Evolutionary conservation across 1,284 basidiomycete genomes (phyloP).

Genomic region (Termitomyces sp.): DNA sequence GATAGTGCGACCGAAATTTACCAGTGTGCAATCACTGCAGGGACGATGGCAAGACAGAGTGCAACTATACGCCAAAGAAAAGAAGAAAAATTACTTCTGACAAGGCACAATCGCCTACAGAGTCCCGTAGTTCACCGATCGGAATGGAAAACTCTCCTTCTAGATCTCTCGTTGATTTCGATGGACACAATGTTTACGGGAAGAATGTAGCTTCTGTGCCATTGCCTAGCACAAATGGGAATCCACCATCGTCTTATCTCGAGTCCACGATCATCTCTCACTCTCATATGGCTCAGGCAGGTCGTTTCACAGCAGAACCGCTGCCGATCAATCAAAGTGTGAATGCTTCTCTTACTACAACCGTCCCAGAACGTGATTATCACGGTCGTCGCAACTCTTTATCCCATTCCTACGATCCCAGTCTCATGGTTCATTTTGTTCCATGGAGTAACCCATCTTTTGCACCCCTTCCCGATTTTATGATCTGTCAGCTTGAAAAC

Average conservation of each 20-base stretch:
- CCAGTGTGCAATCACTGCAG: conserved; percentile 64
- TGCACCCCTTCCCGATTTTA: conserved; percentile 49
- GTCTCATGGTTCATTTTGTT: conserved; percentile 29
- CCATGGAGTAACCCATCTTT: conserved; percentile 57
- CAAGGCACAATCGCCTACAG: conserved; percentile 21
- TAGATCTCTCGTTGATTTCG: background rate
- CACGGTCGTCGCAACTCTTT: background rate
- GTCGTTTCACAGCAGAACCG: conserved; percentile 27
- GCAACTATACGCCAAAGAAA: conserved; percentile 67
- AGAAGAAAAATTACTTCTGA: conserved; percentile 51
- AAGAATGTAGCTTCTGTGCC: conserved; percentile 25
- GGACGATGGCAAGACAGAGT: conserved; percentile 39
- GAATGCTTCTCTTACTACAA: background rate
- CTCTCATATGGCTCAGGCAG: conserved; percentile 19
- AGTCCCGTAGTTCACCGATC: conserved; percentile 28
- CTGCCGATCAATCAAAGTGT: background rate
- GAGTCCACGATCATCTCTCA: conserved; percentile 6
- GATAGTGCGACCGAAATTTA: conserved; percentile 61
- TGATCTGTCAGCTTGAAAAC: conserved; percentile 41
- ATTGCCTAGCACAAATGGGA: background rate
- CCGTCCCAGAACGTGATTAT: conserved; percentile 10
- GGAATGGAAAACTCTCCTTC: conserved; percentile 10
- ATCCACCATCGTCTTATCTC: background rate
- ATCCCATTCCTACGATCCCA: conserved; percentile 17
- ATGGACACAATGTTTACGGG: conserved; percentile 22